Evolutionary conservation across 768 basidiomycete species (phyloP), one percentile per base, ranked within the genome.

Genomic region (Lactifluus subvellereus): DNA sequence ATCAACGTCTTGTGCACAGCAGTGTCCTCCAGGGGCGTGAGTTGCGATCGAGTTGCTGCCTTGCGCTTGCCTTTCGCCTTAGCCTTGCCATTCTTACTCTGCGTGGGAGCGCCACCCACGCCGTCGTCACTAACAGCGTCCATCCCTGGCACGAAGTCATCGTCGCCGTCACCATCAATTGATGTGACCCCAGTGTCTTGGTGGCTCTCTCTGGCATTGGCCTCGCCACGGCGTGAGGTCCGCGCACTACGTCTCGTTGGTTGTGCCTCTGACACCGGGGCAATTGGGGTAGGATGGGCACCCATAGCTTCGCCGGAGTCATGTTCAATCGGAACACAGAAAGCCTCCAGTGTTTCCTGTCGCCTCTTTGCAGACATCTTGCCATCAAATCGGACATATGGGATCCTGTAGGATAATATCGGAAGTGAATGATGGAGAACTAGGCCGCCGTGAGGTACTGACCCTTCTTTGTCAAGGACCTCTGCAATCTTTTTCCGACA

Each of bases 351-450:
- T 8, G 88, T 84, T 67, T 91, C 88, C 73, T 89, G 86, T 16
- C 93, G 83, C 68, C 82, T 79, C 68, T 82, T 86, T 2, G 86
- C 88, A n/a, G 89, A 88, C 84, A 94, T 86, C 68, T 86, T 80
- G 1, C 93, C 93, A 63, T 94, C 93, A 68, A 95, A 93, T 1
- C 89, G 85, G 43, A 88, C 84, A 67, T 84, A 93, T 0, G 85
- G 70, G 33, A 95, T 89, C 0, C 88, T 91, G 35, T 20, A 49
- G 18, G 20, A 65, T 20, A 6, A 33, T 32, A 38, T 35, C n/a
- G 59, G 18, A 67, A 18, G 16, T 40, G 16, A 55, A 18, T 30
- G 8, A 27, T 3, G 6, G 18, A 52, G 16, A 18, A 16, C 1
- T 8, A 43, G 18, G 35, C 18, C n/a, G 7, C 3, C 6, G 27